Base-by-base conservation (phyloP, 768 basidiomycete species). In the Lyophyllum shimeji region DNA sequence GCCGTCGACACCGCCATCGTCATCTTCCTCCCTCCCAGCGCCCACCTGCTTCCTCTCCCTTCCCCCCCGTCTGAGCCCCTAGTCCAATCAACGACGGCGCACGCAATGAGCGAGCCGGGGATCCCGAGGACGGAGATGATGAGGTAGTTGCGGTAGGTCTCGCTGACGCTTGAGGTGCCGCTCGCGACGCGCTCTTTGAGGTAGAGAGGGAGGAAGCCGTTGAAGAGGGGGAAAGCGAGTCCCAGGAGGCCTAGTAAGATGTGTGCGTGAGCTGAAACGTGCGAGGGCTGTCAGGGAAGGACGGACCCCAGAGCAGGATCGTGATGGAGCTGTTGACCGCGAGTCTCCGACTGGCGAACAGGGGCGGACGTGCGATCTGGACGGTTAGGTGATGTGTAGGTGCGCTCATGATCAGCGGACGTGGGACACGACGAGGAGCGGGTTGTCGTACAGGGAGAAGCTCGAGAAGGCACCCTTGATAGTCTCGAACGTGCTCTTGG, bases 171-270 rank as follows among this genome's bases (percentile, higher is more conserved):
- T n/a, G n/a, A n/a, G 4, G 67, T 13, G 9, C 61, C 58, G 8
- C 64, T 60, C 0, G 71, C 59, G 52, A 72, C 66, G 27, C 70
- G 74, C 15, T 70, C 66, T 29, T 63, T 67, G 20, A 82, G 74
- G 59, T 81, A 81, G 0, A 79, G 65, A 2, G 82, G 77, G 21
- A 84, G 70, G 68, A 83, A 84, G 2, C 71, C 65, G 53, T 73
- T 82, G 69, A 77, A 82, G 2, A 84, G 69, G 5, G 83, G 83
- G 60, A 79, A 83, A 7, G 79, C 81, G 1, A 82, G 73, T 7
- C 82, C 82, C 47, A 82, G 77, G 24, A 79, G 60, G 31, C 73
- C 79, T 69, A n/a, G 50, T 54, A 34, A n/a, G n/a, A n/a, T n/a
- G n/a, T n/a, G n/a, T n/a, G n/a, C n/a, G n/a, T n/a, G n/a, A n/a